A percentile compares a stretch with the other conserved stretches of the same genome.
Evolutionary conservation across 768 basidiomycete species (phyloP).

Genomic region (Tubosaeta sp.): DNA sequence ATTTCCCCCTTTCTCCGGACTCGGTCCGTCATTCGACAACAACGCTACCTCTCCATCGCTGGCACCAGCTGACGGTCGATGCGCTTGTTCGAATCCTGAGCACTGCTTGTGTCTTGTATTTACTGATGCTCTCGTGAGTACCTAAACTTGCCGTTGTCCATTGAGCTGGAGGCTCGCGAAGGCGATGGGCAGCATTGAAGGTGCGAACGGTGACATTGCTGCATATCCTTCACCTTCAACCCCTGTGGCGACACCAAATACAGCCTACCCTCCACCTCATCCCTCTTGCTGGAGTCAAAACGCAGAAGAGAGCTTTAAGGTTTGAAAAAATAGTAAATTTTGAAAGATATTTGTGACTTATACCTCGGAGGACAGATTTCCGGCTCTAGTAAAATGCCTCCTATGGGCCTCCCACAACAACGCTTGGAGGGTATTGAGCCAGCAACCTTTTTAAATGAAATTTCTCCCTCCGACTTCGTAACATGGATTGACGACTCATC

Average conservation of each 20-base stretch:
- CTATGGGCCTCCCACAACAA: not conserved
- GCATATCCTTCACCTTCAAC: not conserved
- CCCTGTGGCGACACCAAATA: not conserved
- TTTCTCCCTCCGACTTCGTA: not conserved
- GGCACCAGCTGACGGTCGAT: not conserved
- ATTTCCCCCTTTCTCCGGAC: not conserved
- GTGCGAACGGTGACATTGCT: not conserved
- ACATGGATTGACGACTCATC: not conserved
- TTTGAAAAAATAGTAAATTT: not conserved
- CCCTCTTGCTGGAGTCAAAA: not conserved
- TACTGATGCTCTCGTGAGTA: not conserved
- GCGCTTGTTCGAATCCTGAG: not conserved
- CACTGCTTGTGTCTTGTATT: not conserved
- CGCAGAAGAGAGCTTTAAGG: not conserved
- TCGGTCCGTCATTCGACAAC: not conserved
- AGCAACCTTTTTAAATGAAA: not conserved
- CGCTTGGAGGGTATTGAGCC: not conserved
- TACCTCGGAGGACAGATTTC: not conserved
- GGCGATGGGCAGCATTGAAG: not conserved
- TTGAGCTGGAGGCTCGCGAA: not conserved
- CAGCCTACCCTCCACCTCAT: not conserved
- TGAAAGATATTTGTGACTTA: not conserved
- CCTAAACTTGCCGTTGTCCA: not conserved
- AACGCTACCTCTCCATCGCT: not conserved
- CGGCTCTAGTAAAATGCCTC: fast-evolving